These are phyloP conservation scores for Mycosarcoma mackinlayi DNA, from an alignment of 1,284 basidiomycete species.

Conservation along the genomic window DNA sequence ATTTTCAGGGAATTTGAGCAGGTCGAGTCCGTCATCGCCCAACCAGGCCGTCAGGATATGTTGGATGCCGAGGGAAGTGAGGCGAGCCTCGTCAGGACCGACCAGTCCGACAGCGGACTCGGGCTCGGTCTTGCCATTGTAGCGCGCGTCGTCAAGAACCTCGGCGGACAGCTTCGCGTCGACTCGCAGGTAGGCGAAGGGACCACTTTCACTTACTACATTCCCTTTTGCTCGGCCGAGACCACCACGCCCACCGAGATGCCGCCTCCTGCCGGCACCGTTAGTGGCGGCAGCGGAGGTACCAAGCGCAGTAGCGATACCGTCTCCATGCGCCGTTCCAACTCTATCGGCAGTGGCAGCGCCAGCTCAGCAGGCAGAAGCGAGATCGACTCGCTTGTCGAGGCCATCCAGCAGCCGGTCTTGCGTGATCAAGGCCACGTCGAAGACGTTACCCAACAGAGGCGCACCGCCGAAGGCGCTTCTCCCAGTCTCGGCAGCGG, in stretches of 20 bases:
- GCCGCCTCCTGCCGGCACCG: conserved; percentile 15
- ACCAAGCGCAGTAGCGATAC: conserved; percentile 34
- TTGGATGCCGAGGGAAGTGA: conserved; percentile 22
- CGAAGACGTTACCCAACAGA: conserved; percentile 36
- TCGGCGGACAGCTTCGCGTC: conserved; percentile 82
- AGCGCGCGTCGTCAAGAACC: conserved; percentile 82
- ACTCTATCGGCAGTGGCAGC: conserved; percentile 52
- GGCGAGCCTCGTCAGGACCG: conserved; percentile 21
- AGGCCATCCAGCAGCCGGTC: conserved; percentile 72
- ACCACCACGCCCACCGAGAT: conserved; percentile 35
- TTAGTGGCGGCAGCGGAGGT: conserved; percentile 18
- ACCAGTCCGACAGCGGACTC: conserved; percentile 48
- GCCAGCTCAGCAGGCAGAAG: conserved; percentile 56
- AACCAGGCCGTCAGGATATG: conserved; percentile 29
- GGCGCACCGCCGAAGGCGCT: conserved; percentile 20
- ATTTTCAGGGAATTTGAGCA: conserved; percentile 90
- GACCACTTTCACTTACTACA: conserved; percentile 79
- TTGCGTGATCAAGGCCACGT: conserved; percentile 58
- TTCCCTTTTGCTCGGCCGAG: conserved; percentile 72
- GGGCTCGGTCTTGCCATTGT: conserved; percentile 84
- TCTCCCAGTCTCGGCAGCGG: conserved; percentile 14
- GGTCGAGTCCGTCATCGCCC: conserved; percentile 74
- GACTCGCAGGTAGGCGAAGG: conserved; percentile 79
- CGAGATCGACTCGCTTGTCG: conserved; percentile 77
- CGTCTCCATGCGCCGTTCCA: conserved; percentile 42